Evolutionary conservation across 2,329 filamentous ascomycete genomes (phyloP).

Genomic region (Beauveria brongniartii): DNA sequence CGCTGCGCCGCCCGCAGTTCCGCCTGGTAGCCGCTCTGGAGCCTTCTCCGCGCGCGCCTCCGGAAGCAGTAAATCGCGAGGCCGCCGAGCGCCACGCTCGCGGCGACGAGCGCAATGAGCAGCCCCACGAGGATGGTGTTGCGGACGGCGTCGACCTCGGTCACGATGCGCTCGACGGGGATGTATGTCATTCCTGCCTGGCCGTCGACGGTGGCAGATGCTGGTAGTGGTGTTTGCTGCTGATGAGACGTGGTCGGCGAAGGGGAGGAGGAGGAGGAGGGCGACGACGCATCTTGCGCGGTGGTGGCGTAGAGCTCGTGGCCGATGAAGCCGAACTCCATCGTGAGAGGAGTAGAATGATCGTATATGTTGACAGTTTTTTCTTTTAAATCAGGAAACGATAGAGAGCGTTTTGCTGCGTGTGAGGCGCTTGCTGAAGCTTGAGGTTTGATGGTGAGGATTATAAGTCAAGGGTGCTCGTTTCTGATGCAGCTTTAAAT

Average conservation of each 20-base stretch:
- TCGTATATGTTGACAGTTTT: no score
- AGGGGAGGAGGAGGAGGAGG: neutral
- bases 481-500: neutral
- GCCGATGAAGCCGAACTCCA: conserved; percentile 1
- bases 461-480: neutral
- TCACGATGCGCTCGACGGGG: neutral
- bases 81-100: conserved; percentile 1
- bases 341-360: neutral
- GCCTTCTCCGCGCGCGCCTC: neutral
- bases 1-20: neutral
- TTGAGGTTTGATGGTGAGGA: no score
- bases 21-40: neutral
- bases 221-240: neutral
- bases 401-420: no score
- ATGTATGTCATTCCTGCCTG: neutral
- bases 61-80: neutral
- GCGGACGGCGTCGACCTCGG: neutral
- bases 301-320: neutral
- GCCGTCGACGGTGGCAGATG: neutral
- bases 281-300: neutral
- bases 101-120: neutral
- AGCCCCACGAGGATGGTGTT: conserved; percentile 5
- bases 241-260: neutral
- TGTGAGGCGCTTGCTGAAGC: no score
- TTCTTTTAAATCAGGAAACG: no score